Percentiles rank a stretch among this genome's conserved stretches.
Conservation (phyloP, 345 rosid genomes). For the Iberis pinnata region DNA sequence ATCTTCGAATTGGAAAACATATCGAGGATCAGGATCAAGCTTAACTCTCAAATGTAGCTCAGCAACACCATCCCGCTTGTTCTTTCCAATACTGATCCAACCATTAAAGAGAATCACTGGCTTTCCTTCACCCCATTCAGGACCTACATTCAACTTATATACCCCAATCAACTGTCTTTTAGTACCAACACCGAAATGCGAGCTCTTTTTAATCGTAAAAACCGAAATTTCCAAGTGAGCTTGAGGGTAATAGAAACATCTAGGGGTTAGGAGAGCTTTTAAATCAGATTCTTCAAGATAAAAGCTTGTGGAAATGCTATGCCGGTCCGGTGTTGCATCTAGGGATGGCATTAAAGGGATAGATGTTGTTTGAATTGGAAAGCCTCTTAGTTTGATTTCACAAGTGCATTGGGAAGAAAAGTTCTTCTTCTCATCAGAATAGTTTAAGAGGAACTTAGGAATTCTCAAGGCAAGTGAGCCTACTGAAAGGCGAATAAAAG, state of each 20-base stretch:
- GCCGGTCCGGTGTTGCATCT: slow-evolving; percentile 67
- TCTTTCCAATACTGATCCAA: slow-evolving; percentile 85
- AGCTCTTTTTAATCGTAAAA: slow-evolving; percentile 56
- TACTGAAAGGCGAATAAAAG: slow-evolving; percentile 79
- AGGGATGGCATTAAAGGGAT: slow-evolving; percentile 66
- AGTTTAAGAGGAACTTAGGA: slow-evolving; percentile 41
- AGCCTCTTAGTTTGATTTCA: slow-evolving; percentile 82
- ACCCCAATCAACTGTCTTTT: slow-evolving; percentile 79
- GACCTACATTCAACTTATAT: slow-evolving; percentile 74
- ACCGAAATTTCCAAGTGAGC: slow-evolving; percentile 66
- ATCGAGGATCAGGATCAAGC: slow-evolving; percentile 92
- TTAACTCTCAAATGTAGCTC: slow-evolving; percentile 87
- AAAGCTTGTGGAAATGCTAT: slow-evolving; percentile 71
- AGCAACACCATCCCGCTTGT: slow-evolving; percentile 54
- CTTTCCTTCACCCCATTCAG: slow-evolving; percentile 82
- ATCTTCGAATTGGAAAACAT: slow-evolving; percentile 91
- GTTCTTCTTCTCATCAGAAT: slow-evolving; percentile 40
- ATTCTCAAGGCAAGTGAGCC: slow-evolving; percentile 78
- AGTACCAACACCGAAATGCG: slow-evolving; percentile 62
- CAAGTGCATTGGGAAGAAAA: slow-evolving; percentile 56
- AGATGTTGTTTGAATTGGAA: slow-evolving; percentile 68
- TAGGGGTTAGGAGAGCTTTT: slow-evolving; percentile 62
- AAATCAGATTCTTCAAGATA: slow-evolving; percentile 88
- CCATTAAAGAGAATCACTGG: slow-evolving; percentile 71
- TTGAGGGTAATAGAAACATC: slow-evolving; percentile 66